Base-by-base conservation (phyloP, 352 stramenopile genomes). In the Peronosclerospora sorghi region DNA sequence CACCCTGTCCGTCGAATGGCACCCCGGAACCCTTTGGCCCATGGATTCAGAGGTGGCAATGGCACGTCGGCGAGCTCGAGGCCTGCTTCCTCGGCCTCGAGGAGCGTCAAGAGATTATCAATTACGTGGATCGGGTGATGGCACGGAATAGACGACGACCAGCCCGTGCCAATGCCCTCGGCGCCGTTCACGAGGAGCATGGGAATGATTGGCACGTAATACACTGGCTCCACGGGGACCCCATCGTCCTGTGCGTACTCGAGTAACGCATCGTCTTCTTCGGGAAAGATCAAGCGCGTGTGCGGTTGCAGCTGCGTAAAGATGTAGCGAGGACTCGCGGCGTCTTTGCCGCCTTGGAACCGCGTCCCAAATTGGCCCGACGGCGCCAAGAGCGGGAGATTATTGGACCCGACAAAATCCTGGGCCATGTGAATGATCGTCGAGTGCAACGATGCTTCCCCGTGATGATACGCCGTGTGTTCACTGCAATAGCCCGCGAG, bases 341-440 rank as follows among this genome's bases (percentile, higher is more conserved):
- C 67, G 71, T 99, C 96, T 56, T 97, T 98, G 35, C 96, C 96
- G 32, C 96, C 96, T 54, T 95, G 85, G 15, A 98, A 65, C 32
- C 96, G 77, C 26, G 94, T 98, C 67, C 96, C 96, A 45, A 99
- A 99, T 61, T 98, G 95, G 46, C 96, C 96, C 28, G 85, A 92
- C 2, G 96, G 95, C 3, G 82, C 87, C 12, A 99, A 62, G 6
- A 98, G 70, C 44, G 97, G 93, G 6, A 98, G 73, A 61, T 99
- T 99, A 65, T 99, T 99, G 44, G 92, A 97, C 14, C 96, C 95
- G 19, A 98, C 91, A 65, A 97, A 99, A 62, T 98, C 87, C 60
- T 99, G 96, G 0, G 95, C 95, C 95, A 99, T 98, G 41, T 92
- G 92, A 45, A 98, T 84, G 48, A 99, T 96, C 49, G 95, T 98